Base-by-base conservation (phyloP, 1,284 basidiomycete species). In the Ganoderma sinense region DNA sequence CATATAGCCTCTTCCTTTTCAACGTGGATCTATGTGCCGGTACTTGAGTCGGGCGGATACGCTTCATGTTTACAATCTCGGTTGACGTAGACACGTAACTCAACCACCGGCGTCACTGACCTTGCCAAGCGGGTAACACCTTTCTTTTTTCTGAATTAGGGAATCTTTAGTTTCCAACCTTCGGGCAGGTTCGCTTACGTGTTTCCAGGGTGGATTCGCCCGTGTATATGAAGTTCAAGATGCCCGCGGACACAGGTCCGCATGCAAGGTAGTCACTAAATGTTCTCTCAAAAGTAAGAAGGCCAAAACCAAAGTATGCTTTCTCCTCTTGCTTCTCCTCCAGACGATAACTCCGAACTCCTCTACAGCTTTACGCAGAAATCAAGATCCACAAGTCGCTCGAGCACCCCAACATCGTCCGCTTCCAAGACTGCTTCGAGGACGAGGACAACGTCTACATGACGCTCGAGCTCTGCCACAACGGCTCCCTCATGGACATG, bases 351-450 rank as follows among this genome's bases (percentile, higher is more conserved):
- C 11, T 61, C 26, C 41, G 23, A 33, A 23, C 10, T 16, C 6
- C 67, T 18, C 4, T 58, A 33, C 43, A 94, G 97, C 89, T 99
- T 70, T 98, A 97, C 77, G 97, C 97, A 71, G 97, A 99, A 87
- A 99, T 99, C 81, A 98, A 98, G 86, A 97, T 99, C 67, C 97
- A 99, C 82, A 91, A 93, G 71, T 93, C 96, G 26, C 89, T 99
- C 66, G 83, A 91, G 45, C 97, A 99, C 78, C 94, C 96, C 31
- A 97, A 99, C 82, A 94, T 99, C 71, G 97, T 99, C 71, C 84
- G 85, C 23, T 99, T 99, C 80, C 87, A 94, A 68, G 96, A 98
- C 74, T 97, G 96, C 80, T 99, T 99, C 79, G 97, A 99, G 82
- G 97, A 98, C 79, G 88, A 91, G 11, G 92, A 95, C 64, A 97